Base-by-base conservation (phyloP, 306 rosid genomes). In the Rosa rugosa region DNA sequence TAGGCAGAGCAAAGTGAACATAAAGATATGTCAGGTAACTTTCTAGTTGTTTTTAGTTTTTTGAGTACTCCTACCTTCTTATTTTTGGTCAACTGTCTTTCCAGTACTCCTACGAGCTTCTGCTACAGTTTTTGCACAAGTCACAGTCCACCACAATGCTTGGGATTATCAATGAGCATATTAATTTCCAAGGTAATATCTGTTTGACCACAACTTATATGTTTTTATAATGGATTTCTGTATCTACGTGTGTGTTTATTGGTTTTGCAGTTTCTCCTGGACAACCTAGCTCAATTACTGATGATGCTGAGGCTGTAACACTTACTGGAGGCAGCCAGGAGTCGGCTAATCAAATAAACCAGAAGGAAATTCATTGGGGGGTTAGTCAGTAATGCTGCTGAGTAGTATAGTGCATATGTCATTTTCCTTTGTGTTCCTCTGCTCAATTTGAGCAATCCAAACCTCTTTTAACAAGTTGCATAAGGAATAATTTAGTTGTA, bases 361-460 rank as follows among this genome's bases (percentile, higher is more conserved):
- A 91, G 83, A 96, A 90, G 80, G 98, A 96, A 85, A 86, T 93
- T 74, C 96, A 88, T 17, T 93, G 99, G 98, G 99, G 99, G 93
- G 99, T 93, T 85, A 84, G 98, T 85, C 72, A 65, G 25, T 64
- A 73, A 65, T 73, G 25, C 63, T 74, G 38, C 72, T 54, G 17
- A 49, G 47, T 64, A 74, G 65, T 69, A 11, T 66, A 8, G 34
- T 69, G 69, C 31, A 69, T 11, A 60, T 75, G 27, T 75, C 57
- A 17, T 60, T 13, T n/a, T 42, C 36, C 18, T 4, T 60, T 56
- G 56, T 51, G 62, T 73, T 25, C 27, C 66, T 73, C 36, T 20
- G 8, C 49, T 12, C n/a, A 73, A 38, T 36, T 31, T 53, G 50
- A 73, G 38, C 23, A 73, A 54, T 45, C 36, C 34, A 13, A 63